Conservation (phyloP, 495 filamentous ascomycete species). For the Penicillium coprophilum region DNA sequence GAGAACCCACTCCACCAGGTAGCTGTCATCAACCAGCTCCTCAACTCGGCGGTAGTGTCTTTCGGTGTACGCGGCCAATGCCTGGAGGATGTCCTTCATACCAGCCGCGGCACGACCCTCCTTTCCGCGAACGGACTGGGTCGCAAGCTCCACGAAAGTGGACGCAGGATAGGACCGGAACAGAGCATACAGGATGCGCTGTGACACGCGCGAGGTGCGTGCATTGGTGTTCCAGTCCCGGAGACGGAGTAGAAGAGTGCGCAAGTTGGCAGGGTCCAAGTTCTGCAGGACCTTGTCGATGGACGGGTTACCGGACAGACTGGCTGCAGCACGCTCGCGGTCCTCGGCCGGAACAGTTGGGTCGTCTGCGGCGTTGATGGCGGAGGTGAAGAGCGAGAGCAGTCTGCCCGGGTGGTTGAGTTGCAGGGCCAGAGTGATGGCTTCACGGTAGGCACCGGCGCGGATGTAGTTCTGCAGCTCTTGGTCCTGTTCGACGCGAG, state of each 20-base stretch:
- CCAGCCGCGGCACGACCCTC: slow-evolving; percentile 55
- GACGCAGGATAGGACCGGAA: slow-evolving; percentile 74
- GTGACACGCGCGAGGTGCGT: slow-evolving; percentile 77
- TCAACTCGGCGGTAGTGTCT: slow-evolving; percentile 85
- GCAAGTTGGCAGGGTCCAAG: slow-evolving; percentile 82
- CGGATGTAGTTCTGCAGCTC: slow-evolving; percentile 88
- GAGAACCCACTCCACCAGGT: slow-evolving; percentile 87
- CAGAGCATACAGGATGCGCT: slow-evolving; percentile 78
- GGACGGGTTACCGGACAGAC: slow-evolving; percentile 66
- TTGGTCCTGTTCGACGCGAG: slow-evolving; percentile 89
- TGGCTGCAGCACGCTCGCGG: slow-evolving; percentile 30
- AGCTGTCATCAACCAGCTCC: slow-evolving; percentile 90
- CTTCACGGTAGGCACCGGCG: slow-evolving; percentile 79
- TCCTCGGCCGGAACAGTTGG: slow-evolving; percentile 27
- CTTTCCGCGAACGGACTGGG: slow-evolving; percentile 38
- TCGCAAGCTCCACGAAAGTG: slow-evolving; percentile 64
- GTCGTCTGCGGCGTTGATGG: slow-evolving; percentile 61
- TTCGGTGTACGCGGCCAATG: slow-evolving; percentile 82
- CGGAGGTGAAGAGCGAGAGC: slow-evolving; percentile 75
- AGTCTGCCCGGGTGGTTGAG: slow-evolving; percentile 90
- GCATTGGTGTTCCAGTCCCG: slow-evolving; percentile 98
- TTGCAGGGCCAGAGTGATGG: slow-evolving; percentile 85
- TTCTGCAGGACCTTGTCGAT: slow-evolving; percentile 81
- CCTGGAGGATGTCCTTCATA: slow-evolving; percentile 79
- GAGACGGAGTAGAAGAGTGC: slow-evolving; percentile 70